Evolutionary conservation across 257 asterid genomes (phyloP).

Genomic region (Solanum tacnaense): DNA sequence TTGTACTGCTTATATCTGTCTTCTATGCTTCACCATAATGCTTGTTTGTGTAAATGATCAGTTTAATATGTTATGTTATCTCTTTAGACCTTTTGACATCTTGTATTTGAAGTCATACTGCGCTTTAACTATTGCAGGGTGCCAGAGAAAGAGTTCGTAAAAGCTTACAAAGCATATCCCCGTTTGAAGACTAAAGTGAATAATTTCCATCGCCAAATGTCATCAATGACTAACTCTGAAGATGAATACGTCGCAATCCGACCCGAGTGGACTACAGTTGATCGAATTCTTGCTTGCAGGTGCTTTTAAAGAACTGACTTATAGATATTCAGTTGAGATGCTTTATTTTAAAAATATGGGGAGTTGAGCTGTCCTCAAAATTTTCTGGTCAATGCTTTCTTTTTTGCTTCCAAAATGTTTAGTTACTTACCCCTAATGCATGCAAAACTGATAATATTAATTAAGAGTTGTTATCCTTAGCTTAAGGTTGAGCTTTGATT

Average conservation of each 20-base stretch:
- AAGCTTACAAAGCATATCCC: conserved; percentile 86
- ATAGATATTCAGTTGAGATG: neutral
- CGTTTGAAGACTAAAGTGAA: conserved; percentile 82
- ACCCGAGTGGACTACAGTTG: conserved; percentile 94
- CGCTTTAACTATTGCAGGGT: conserved; percentile 52
- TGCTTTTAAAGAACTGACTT: conserved; percentile 8
- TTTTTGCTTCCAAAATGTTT: neutral
- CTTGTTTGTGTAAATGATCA: neutral
- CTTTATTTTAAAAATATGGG: neutral
- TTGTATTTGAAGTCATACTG: neutral
- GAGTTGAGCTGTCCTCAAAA: neutral
- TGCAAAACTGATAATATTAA: neutral
- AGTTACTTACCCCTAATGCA: neutral
- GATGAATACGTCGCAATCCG: conserved; percentile 81
- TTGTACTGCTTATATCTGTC: neutral
- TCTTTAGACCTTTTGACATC: neutral
- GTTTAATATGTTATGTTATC: neutral
- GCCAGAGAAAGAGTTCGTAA: conserved; percentile 74
- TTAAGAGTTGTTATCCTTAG: neutral
- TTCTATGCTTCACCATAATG: neutral
- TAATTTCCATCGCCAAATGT: conserved; percentile 65
- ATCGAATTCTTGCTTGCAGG: conserved; percentile 91
- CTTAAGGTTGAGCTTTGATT: neutral
- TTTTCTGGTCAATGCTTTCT: neutral
- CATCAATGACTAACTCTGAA: conserved; percentile 54